Evolutionary conservation across 1,284 basidiomycete genomes (phyloP), one percentile per base, ranked within the genome.

Genomic region (Ceratobasidium sp.): DNA sequence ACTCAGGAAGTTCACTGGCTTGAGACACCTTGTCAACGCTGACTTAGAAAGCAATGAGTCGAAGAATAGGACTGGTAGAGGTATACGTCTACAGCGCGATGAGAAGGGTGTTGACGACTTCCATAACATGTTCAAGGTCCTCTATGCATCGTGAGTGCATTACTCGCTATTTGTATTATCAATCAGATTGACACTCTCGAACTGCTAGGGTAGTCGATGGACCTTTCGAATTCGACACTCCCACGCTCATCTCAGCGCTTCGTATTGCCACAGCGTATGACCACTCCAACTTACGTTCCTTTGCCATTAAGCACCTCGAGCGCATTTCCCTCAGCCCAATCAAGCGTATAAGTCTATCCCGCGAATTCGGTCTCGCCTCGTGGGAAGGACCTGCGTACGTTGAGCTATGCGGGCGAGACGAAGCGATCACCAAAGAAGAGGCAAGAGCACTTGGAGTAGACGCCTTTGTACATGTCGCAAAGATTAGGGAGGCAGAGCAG

Each of bases 351-450:
- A 19, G 11, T 3, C 27, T 67, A 7, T 48, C 33, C 17, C 65
- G 51, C 24, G 50, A 67, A 7, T 44, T 44, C 11, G 31, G 24
- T 5, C 9, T 67, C 22, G 4, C 51, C 7, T 33, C 22, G 4
- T 67, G 65, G 65, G 29, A 36, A 41, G 31, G n/a, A 29, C 22
- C 15, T 29, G 65, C 51, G 22, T 44, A 41, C 51, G 65, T 54
- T 9, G 31, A 67, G 19, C 51, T 67, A 1, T n/a, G 27, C 1
- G 33, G 7, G 24, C 65, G 65, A 14, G 65, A 67, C 7, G 65
- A 67, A 27, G 50, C 65, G 1, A 22, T 67, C 15, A 54, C 65
- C n/a, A 5, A 33, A 2, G 17, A 15, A 2, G 65, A 67, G 24
- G 50, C 1, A 33, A 8, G 14, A 3, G 29, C 45, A n/a, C 65